A percentile compares a stretch with the other conserved stretches of the same genome.
These are phyloP conservation scores for Colletotrichum sp. DNA, from an alignment of 2,329 filamentous ascomycete species.

Conservation along the genomic window DNA sequence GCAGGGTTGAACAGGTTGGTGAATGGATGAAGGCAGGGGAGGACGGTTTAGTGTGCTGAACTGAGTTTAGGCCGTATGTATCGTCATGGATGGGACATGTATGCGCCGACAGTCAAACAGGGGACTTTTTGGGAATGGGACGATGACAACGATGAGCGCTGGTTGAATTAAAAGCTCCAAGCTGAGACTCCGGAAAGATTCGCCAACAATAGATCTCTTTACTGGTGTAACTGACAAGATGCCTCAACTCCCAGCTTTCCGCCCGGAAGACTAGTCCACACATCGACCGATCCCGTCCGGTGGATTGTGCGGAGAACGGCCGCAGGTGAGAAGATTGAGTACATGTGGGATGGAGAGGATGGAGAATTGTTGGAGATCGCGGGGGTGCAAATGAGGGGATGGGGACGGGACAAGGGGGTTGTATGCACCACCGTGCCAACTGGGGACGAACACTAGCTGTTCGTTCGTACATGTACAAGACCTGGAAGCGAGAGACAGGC, in stretches of 20 bases:
- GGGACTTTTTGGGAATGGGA: not conserved
- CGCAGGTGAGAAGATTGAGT: not conserved
- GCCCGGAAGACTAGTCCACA: not conserved
- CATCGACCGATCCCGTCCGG: not conserved
- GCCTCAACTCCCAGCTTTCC: not conserved
- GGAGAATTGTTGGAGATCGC: slow-evolving; percentile 16
- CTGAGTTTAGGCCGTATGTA: slow-evolving; percentile 1
- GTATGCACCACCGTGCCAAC: not conserved
- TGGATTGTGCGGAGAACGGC: slow-evolving; percentile 13
- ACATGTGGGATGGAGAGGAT: not conserved
- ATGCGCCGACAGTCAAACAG: not conserved
- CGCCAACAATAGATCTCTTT: no score
- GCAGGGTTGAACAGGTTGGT: not conserved
- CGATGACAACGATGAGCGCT: not conserved
- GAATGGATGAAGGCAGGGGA: not conserved
- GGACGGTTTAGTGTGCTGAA: not conserved
- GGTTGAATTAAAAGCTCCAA: not conserved
- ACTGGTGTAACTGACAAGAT: not conserved
- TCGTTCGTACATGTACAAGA: not conserved
- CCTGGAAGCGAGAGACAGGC: not conserved
- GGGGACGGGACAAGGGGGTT: not conserved
- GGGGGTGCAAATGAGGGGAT: slow-evolving; percentile 9
- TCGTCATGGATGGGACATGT: not conserved
- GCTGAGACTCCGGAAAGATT: not conserved
- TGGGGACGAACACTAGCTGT: not conserved